Conservation (phyloP, 257 asterid genomes). For the Dorcoceras hygrometricum region DNA sequence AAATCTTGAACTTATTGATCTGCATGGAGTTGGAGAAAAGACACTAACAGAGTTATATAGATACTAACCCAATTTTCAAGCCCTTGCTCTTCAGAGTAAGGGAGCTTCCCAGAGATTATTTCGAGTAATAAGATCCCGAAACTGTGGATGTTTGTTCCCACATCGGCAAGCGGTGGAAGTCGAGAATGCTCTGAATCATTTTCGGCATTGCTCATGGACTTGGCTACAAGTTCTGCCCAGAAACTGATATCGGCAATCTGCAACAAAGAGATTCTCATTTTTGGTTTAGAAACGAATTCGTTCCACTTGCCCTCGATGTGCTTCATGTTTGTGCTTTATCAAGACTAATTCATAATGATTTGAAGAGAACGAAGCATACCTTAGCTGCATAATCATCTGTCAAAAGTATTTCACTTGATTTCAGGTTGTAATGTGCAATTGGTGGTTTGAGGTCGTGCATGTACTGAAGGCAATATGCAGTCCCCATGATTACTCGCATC, state of each 20-base stretch:
- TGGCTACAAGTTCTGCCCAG: slow-evolving; percentile 61
- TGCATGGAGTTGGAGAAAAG: not conserved
- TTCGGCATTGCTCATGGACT: slow-evolving; percentile 41
- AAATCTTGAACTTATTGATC: not conserved
- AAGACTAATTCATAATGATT: not conserved
- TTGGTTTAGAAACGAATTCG: slow-evolving; percentile 4
- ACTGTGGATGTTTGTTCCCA: slow-evolving; percentile 58
- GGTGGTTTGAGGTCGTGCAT: slow-evolving; percentile 86
- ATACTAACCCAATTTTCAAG: slow-evolving; percentile 55
- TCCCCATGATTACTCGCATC: slow-evolving; percentile 82
- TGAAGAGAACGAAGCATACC: slow-evolving; percentile 39
- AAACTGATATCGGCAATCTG: slow-evolving; percentile 65
- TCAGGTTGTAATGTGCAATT: slow-evolving; percentile 51
- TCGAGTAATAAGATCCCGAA: slow-evolving; percentile 80
- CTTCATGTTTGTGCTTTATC: not conserved
- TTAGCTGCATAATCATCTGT: slow-evolving; percentile 99
- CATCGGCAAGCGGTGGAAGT: slow-evolving; percentile 49
- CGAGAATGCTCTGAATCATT: slow-evolving; percentile 45
- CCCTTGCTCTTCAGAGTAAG: slow-evolving; percentile 58
- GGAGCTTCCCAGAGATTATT: slow-evolving; percentile 64
- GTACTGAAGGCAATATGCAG: slow-evolving; percentile 75
- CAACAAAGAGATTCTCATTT: slow-evolving; percentile 11
- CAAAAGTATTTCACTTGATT: slow-evolving; percentile 49
- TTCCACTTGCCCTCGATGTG: not conserved
- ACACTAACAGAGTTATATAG: not conserved